Evolutionary conservation across 148 eudicot genomes (phyloP).

Genomic region (Drosera capensis): DNA sequence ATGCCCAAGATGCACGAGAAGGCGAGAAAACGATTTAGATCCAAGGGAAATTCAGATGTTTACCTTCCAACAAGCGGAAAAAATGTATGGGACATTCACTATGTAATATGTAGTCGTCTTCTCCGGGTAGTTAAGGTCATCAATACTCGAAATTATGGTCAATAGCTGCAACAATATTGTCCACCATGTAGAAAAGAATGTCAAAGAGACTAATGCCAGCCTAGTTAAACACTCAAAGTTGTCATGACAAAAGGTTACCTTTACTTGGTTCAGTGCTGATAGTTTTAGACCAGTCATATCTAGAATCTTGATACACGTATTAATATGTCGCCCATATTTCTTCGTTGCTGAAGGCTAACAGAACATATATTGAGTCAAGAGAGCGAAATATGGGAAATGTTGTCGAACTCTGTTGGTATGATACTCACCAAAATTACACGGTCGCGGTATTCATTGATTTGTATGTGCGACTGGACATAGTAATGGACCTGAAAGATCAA

Average conservation of each 20-base stretch:
- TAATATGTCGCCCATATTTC: conserved; percentile 38
- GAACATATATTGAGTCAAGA: conserved; percentile 5
- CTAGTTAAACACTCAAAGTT: neutral
- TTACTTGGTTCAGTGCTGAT: conserved; percentile 59
- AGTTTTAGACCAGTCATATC: conserved; percentile 86
- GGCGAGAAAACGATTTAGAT: neutral
- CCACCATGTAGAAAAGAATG: neutral
- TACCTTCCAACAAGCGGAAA: conserved; percentile 95
- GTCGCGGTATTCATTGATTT: conserved; percentile 74
- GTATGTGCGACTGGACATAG: conserved; percentile 80
- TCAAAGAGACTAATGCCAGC: neutral
- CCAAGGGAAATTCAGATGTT: conserved; percentile 5
- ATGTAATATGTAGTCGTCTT: conserved; percentile 76
- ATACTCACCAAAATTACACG: conserved; percentile 55
- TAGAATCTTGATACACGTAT: conserved; percentile 57
- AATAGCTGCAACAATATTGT: conserved; percentile 39
- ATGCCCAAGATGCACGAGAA: neutral
- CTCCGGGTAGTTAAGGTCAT: conserved; percentile 86
- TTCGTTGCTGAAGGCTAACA: conserved; percentile 51
- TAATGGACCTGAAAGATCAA: conserved; percentile 34
- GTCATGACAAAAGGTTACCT: conserved; percentile 23
- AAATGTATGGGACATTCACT: conserved; percentile 77
- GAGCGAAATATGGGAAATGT: neutral
- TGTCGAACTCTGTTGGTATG: conserved; percentile 2
- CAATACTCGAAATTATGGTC: conserved; percentile 65